A percentile compares a stretch with the other conserved stretches of the same genome.
Conservation (phyloP, 75 land plant species). For the Isoetes taiwanensis region DNA sequence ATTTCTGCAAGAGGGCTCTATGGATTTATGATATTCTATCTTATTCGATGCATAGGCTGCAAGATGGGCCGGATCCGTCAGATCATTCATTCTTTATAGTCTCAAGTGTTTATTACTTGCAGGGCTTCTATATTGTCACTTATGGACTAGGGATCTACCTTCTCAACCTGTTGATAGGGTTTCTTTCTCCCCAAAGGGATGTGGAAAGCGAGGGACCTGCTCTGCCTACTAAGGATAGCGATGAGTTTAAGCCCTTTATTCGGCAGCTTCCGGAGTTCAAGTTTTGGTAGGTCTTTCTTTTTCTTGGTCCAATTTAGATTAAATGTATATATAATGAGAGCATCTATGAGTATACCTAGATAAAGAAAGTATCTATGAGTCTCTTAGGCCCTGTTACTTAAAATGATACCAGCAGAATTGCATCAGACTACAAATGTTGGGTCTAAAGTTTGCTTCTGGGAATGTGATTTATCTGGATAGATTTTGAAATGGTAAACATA, state of each 20-base stretch:
- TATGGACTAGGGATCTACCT: constrained; percentile 69
- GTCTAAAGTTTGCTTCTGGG: too few species aligned
- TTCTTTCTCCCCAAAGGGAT: constrained; percentile 62
- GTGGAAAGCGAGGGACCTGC: constrained; percentile 58
- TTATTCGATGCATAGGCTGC: too few species aligned
- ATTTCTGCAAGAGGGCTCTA: too few species aligned
- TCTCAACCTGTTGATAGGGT: constrained; percentile 63
- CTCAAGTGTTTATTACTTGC: constrained; percentile 40
- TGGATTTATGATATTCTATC: too few species aligned
- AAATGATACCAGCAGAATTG: too few species aligned
- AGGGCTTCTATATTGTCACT: constrained; percentile 67
- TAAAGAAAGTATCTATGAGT: too few species aligned
- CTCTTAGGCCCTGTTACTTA: too few species aligned
- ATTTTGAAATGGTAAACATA: too few species aligned
- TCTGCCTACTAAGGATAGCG: constrained; percentile 52
- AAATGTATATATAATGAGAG: not conserved
- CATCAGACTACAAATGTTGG: too few species aligned
- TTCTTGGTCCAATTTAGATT: not conserved
- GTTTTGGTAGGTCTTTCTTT: constrained; percentile 30
- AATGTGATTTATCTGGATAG: too few species aligned
- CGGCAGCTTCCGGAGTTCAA: constrained; percentile 58
- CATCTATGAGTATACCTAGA: too few species aligned
- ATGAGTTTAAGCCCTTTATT: constrained; percentile 58
- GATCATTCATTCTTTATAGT: constrained; percentile 22
- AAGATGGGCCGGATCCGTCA: constrained; percentile 34